These are phyloP conservation scores for Sextonia rubra DNA, from an alignment of 164 flowering plant genomes.

Conservation along the genomic window DNA sequence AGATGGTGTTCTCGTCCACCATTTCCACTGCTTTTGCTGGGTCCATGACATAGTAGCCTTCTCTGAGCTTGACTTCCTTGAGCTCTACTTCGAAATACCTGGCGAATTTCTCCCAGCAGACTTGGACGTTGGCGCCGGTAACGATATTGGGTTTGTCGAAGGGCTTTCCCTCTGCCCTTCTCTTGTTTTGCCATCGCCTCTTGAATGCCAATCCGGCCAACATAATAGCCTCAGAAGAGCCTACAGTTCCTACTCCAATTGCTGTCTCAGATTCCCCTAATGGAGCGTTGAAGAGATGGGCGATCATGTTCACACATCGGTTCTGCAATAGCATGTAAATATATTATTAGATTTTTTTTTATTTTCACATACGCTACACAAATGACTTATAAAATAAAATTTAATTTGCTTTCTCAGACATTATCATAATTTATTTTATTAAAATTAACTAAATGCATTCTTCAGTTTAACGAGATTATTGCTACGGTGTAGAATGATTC, in stretches of 20 bases:
- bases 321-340: conserved; percentile 15
- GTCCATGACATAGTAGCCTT: conserved; percentile 45
- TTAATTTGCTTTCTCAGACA: too few relatives aligned
- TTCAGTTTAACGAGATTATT: too few relatives aligned
- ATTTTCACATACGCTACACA: too few relatives aligned
- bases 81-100: conserved; percentile 41
- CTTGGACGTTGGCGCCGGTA: conserved; percentile 43
- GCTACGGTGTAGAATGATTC: neutral
- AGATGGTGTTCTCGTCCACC: conserved; percentile 49
- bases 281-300: conserved; percentile 40
- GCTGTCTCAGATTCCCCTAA: conserved; percentile 32
- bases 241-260: conserved; percentile 40
- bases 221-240: conserved; percentile 47
- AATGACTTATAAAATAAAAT: too few relatives aligned
- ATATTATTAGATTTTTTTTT: too few relatives aligned
- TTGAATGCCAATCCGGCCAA: conserved; percentile 44
- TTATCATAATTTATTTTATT: too few relatives aligned
- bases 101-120: conserved; percentile 48
- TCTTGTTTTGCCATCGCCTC: conserved; percentile 42
- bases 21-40: conserved; percentile 37
- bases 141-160: conserved; percentile 41
- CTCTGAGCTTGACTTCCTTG: conserved; percentile 40
- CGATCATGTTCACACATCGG: conserved; percentile 45
- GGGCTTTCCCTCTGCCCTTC: conserved; percentile 31
- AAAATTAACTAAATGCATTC: too few relatives aligned